Conservation (phyloP, 148 eudicot genomes). For the Diospyros kaki region DNA sequence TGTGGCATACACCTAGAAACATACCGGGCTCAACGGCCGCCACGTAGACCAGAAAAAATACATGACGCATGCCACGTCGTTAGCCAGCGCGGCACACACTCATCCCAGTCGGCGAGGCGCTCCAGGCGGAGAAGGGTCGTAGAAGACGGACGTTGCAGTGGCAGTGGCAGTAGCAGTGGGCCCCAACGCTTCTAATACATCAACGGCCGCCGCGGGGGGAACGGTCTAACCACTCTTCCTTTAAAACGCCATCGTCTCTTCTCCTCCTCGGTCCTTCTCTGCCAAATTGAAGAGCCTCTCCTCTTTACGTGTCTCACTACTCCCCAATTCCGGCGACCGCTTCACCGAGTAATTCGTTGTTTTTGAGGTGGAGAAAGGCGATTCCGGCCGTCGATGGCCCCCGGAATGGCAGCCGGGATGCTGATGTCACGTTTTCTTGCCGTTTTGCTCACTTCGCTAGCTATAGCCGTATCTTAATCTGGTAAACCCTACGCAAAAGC, state of each 20-base stretch:
- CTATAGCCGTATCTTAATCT: conserved; percentile 8
- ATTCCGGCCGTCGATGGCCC: not conserved
- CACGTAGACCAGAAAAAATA: too few species aligned
- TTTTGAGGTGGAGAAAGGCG: not conserved
- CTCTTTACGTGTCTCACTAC: conserved; percentile 7
- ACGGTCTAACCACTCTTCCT: conserved; percentile 22
- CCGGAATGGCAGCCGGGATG: conserved; percentile 14
- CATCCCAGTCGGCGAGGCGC: too few species aligned
- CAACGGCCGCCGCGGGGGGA: conserved; percentile 6
- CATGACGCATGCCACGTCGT: too few species aligned
- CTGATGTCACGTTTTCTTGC: conserved; percentile 7
- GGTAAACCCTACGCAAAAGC: conserved; percentile 35
- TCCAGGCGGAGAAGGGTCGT: too few species aligned
- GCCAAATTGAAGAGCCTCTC: not conserved
- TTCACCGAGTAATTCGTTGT: not conserved
- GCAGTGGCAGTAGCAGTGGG: too few species aligned
- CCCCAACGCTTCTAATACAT: conserved; percentile 7
- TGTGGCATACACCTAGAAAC: too few species aligned
- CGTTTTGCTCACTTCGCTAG: not conserved
- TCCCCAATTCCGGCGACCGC: not conserved
- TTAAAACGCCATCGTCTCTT: not conserved
- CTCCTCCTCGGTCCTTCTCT: conserved; percentile 6
- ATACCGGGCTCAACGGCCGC: too few species aligned
- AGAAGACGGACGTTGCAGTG: too few species aligned
- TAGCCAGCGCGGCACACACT: too few species aligned